These are phyloP conservation scores for Tricladium varicosporioides DNA, from an alignment of 2,329 filamentous ascomycete species.

Conservation along the genomic window DNA sequence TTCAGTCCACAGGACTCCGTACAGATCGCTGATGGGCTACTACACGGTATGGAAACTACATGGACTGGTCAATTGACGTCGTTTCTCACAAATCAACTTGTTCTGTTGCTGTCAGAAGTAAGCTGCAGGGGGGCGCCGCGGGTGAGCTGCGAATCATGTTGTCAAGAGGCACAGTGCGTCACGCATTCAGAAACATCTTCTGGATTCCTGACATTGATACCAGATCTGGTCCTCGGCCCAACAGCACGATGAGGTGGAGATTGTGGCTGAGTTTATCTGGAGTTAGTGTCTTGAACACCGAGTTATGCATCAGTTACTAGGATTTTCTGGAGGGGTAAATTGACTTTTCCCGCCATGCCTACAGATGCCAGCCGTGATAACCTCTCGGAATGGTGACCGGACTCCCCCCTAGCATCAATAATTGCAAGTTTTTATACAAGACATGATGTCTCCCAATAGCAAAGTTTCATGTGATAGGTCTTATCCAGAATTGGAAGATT, in stretches of 20 bases:
- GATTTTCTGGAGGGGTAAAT: neutral
- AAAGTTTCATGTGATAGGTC: too few relatives aligned
- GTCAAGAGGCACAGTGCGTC: neutral
- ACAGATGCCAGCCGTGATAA: neutral
- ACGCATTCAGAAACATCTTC: neutral
- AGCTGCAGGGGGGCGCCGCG: conserved; percentile 1
- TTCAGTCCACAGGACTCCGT: too few relatives aligned
- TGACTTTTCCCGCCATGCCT: too few relatives aligned
- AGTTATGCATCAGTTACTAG: neutral
- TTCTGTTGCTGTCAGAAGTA: neutral
- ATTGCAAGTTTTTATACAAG: neutral
- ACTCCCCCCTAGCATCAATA: neutral
- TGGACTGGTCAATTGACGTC: neutral
- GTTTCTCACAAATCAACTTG: neutral
- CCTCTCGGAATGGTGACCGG: neutral
- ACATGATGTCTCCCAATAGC: neutral
- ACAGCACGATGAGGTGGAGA: neutral
- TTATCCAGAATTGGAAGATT: too few relatives aligned
- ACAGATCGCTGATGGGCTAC: too few relatives aligned
- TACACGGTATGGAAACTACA: neutral
- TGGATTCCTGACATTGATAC: neutral
- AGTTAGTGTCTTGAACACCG: neutral
- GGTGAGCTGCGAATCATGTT: neutral
- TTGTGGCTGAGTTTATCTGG: neutral
- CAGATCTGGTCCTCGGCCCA: too few relatives aligned